These are phyloP conservation scores for Sugiyamaella mastotermitis DNA, from an alignment of 805 yeast species.

Conservation along the genomic window DNA sequence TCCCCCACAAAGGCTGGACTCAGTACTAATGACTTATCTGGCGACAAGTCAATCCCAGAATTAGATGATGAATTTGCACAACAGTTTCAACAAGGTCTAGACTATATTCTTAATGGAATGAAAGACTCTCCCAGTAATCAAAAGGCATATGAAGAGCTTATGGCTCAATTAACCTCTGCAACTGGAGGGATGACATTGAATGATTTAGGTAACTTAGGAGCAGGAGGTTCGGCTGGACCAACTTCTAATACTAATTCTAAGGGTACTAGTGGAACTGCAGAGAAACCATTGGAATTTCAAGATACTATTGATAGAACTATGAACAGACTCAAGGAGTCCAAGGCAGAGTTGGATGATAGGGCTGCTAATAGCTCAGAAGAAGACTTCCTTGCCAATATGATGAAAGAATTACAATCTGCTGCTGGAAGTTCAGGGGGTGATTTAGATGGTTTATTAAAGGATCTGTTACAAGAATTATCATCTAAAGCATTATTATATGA, in stretches of 20 bases:
- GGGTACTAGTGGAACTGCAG: slow-evolving; percentile 20
- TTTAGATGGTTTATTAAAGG: slow-evolving; percentile 58
- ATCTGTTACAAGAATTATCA: slow-evolving; percentile 75
- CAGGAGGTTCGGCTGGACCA: neutral
- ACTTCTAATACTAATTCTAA: slow-evolving; percentile 3
- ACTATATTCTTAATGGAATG: slow-evolving; percentile 43
- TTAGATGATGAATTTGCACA: slow-evolving; percentile 34
- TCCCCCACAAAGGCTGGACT: no score
- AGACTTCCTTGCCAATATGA: slow-evolving; percentile 53
- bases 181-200: slow-evolving; percentile 6
- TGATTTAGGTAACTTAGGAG: no score
- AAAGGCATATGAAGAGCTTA: slow-evolving; percentile 43
- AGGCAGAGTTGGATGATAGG: slow-evolving; percentile 60
- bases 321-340: slow-evolving; percentile 70
- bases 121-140: slow-evolving; percentile 49
- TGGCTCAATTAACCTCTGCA: slow-evolving; percentile 20
- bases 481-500: slow-evolving; percentile 82
- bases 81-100: slow-evolving; percentile 33
- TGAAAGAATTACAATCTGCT: slow-evolving; percentile 48
- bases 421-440: slow-evolving; percentile 28
- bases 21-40: slow-evolving; percentile 11
- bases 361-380: slow-evolving; percentile 33
- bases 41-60: slow-evolving; percentile 26
- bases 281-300: slow-evolving; percentile 52
- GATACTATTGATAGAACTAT: slow-evolving; percentile 75